These are phyloP conservation scores for Penicillium sp. DNA, from an alignment of 2,329 filamentous ascomycete species.

Conservation along the genomic window DNA sequence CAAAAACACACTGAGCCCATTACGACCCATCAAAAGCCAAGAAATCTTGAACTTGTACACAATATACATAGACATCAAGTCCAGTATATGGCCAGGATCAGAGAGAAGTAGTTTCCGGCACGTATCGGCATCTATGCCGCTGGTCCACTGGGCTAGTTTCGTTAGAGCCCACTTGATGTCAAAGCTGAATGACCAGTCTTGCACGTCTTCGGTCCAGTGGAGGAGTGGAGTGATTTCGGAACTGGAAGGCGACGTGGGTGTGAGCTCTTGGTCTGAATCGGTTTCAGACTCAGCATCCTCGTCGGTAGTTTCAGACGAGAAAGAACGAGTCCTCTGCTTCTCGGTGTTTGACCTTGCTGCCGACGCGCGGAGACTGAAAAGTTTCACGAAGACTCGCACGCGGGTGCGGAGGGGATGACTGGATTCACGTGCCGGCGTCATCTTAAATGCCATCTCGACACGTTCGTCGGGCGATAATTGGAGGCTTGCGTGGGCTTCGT, in stretches of 20 bases:
- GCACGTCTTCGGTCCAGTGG: neutral
- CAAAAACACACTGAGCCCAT: neutral
- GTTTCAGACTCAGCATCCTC: neutral
- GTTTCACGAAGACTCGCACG: slow-evolving; percentile 10
- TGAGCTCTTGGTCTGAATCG: neutral
- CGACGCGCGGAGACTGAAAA: slow-evolving; percentile 11
- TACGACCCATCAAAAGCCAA: neutral
- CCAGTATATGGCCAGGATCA: neutral
- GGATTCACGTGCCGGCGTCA: neutral
- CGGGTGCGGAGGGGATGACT: slow-evolving; percentile 8
- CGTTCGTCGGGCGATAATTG: neutral
- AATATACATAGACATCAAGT: neutral
- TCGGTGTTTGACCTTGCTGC: neutral
- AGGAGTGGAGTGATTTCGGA: neutral
- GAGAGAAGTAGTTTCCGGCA: neutral
- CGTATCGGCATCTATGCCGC: neutral
- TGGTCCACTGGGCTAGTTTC: neutral
- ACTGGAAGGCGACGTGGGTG: neutral
- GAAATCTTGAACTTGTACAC: neutral
- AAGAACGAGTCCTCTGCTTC: neutral
- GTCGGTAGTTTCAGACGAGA: neutral
- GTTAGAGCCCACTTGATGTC: neutral
- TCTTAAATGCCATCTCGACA: slow-evolving; percentile 11
- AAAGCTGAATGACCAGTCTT: neutral
- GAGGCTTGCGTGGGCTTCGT: neutral